phyloP scores from a whole-genome alignment of 2,329 filamentous ascomycete genomes.

The Botryosphaeria agaves region DNA sequence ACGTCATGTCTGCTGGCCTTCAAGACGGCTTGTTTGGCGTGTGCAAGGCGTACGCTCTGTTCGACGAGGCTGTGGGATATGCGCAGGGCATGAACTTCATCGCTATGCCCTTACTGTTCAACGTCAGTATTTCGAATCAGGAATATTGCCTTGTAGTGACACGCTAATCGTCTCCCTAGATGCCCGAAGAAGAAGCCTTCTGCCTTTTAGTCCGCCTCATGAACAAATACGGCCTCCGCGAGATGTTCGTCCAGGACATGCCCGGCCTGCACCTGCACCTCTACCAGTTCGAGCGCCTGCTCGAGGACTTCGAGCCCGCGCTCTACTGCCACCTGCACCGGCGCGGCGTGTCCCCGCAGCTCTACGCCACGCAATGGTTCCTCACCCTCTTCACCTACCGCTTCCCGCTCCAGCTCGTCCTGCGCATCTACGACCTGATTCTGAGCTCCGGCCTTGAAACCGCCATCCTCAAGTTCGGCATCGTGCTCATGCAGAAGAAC shows the following conservation, averaged over 20 bases:
- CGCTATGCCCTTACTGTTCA: constrained; percentile 90
- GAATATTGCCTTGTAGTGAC: constrained; percentile 7
- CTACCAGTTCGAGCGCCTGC: constrained; percentile 83
- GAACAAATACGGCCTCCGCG: constrained; percentile 87
- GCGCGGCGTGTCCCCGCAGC: constrained; percentile 69
- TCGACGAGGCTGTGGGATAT: constrained; percentile 87
- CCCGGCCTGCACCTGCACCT: constrained; percentile 83
- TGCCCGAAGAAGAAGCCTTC: constrained; percentile 96
- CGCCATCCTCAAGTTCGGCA: constrained; percentile 84
- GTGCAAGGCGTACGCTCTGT: constrained; percentile 94
- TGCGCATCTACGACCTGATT: constrained; percentile 92
- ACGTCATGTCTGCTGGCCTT: constrained; percentile 74
- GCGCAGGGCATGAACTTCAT: constrained; percentile 99
- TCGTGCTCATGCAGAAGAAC: constrained; percentile 95
- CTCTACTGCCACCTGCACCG: constrained; percentile 88
- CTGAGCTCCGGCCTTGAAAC: constrained; percentile 76
- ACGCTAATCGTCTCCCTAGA: constrained; percentile 31
- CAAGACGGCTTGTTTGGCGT: constrained; percentile 90
- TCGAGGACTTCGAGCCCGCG: constrained; percentile 88
- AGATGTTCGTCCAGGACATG: constrained; percentile 93
- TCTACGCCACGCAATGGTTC: constrained; percentile 99
- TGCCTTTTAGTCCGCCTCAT: constrained; percentile 83
- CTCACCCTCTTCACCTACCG: constrained; percentile 96
- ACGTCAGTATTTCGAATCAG: constrained; percentile 36
- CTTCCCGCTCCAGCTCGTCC: constrained; percentile 87